These are phyloP conservation scores for Colletotrichum chlorophyti DNA, from an alignment of 2,329 filamentous ascomycete species.

Conservation along the genomic window DNA sequence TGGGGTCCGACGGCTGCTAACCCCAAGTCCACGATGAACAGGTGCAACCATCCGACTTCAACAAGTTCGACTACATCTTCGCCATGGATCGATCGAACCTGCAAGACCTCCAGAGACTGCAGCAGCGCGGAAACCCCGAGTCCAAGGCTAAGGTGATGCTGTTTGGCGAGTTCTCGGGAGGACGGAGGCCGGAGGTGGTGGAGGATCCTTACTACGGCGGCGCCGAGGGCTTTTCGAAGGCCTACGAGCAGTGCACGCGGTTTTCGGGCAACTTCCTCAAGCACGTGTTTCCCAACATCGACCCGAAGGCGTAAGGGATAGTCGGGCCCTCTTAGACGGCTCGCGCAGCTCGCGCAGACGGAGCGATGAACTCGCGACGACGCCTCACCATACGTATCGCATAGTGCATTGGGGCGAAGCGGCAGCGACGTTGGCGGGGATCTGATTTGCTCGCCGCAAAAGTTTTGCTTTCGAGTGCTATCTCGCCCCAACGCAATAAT, in stretches of 20 bases:
- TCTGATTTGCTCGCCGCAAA: background rate
- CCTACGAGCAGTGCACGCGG: constrained; percentile 82
- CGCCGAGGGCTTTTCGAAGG: constrained; percentile 78
- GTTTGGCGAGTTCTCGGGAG: constrained; percentile 83
- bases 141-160: constrained; percentile 74
- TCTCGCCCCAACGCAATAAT: no score
- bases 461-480: background rate
- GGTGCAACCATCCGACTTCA: constrained; percentile 74
- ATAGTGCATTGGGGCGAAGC: no score
- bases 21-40: constrained; percentile 33
- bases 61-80: constrained; percentile 89
- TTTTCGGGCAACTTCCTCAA: constrained; percentile 81
- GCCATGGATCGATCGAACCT: constrained; percentile 93
- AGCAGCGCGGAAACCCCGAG: constrained; percentile 63
- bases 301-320: constrained; percentile 28
- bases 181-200: constrained; percentile 71
- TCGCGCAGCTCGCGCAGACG: no score
- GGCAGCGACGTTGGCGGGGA: no score
- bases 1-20: background rate
- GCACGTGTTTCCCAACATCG: constrained; percentile 55
- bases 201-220: constrained; percentile 95
- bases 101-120: constrained; percentile 68
- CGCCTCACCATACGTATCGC: no score
- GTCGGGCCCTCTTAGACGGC: no score
- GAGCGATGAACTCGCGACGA: background rate